Percentiles rank a stretch among this genome's conserved stretches.
These are phyloP conservation scores for Chrysoporthe puriensis DNA, from an alignment of 2,329 filamentous ascomycete species.

Conservation along the genomic window DNA sequence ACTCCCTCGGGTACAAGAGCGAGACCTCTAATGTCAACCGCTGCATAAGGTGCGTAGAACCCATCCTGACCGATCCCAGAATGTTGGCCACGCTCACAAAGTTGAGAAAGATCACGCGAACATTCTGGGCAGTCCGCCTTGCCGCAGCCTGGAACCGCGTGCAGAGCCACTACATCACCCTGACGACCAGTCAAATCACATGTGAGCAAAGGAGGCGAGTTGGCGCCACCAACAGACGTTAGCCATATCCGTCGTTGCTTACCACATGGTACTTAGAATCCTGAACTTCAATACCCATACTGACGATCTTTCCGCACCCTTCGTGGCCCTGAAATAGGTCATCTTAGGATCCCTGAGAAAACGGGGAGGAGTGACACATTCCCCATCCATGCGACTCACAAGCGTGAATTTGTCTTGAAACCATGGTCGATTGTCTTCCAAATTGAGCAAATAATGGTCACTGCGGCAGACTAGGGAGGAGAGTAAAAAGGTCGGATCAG, in stretches of 20 bases:
- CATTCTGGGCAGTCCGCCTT: constrained; percentile 42
- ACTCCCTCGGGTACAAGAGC: constrained; percentile 33
- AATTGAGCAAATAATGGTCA: constrained; percentile 37
- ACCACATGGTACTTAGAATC: constrained; percentile 30
- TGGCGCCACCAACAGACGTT: neutral
- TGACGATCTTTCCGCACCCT: constrained; percentile 34
- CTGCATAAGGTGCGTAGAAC: constrained; percentile 46
- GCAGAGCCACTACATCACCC: constrained; percentile 39
- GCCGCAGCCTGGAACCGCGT: constrained; percentile 40
- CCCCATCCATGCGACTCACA: neutral
- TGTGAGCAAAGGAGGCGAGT: neutral
- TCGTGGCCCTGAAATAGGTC: constrained; percentile 32
- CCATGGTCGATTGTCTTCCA: constrained; percentile 37
- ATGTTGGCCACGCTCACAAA: constrained; percentile 43
- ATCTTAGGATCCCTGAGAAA: neutral
- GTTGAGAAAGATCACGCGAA: constrained; percentile 42
- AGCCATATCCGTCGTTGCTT: neutral
- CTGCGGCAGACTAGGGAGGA: constrained; percentile 37
- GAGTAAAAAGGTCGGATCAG: no score
- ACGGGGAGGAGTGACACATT: constrained; percentile 10
- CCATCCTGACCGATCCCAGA: constrained; percentile 50
- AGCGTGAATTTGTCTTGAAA: constrained; percentile 37
- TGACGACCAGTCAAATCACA: constrained; percentile 5
- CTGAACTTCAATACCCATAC: constrained; percentile 30
- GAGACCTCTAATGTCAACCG: constrained; percentile 34